Evolutionary conservation across 148 eudicot species (phyloP), one percentile per base, ranked within the genome.

Genomic region (Rhododendron simsii): DNA sequence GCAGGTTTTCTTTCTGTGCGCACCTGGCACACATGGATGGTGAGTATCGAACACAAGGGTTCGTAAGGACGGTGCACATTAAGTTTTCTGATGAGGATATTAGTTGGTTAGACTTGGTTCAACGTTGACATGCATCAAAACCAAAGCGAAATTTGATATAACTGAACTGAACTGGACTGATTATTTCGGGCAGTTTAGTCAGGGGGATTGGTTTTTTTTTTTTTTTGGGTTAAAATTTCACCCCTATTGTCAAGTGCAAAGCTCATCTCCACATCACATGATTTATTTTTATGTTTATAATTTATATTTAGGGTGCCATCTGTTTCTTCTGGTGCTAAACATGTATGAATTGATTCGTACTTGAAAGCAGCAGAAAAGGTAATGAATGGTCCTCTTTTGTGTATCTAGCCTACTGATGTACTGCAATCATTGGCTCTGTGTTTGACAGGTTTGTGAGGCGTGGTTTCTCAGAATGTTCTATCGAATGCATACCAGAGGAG

Each of bases 381-480:
- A 53, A 18, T 37, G 18, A 37, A 35, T 37, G 9, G 20, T 51
- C 14, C 45, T 53, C 63, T 57, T 59, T 59, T 26, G 35, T 78
- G 50, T 47, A 26, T 45, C 20, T 79, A 23, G 59, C 13, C 20
- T 80, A 53, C 30, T 33, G 45, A 45, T 21, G 23, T 35, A n/a
- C 37, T 28, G 9, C 15, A 10, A 55, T 30, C 39, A 37, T 23
- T 5, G 15, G 33, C 51, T n/a, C 20, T 15, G 5, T 41, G 20
- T 80, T 51, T 65, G 85, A 67, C 94, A 96, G 99, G 99, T 97
- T 97, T 91, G 94, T 94, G 79, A 92, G 98, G 87, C 96, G 99
- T 65, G 99, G 96, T 76, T 97, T 95, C 88, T 90, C 91, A 3
- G 95, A 95, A 85, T 97, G 99, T 86, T 92, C 99, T 50, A 89